These are phyloP conservation scores for Colletotrichum abscissum DNA, from an alignment of 2,329 filamentous ascomycete genomes.

Conservation along the genomic window DNA sequence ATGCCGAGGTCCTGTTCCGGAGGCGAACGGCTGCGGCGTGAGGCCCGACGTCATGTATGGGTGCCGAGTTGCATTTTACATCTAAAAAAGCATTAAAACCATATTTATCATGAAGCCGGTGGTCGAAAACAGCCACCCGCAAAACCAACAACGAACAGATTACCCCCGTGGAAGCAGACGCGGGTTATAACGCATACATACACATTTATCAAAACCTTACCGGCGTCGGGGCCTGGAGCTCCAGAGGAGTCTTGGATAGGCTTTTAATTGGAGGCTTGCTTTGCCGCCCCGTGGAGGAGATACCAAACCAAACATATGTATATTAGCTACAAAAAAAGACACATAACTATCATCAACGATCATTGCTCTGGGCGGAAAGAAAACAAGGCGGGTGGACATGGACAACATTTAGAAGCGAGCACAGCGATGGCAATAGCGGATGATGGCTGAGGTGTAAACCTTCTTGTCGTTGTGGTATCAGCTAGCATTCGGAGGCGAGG, in stretches of 20 bases:
- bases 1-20: slow-evolving; percentile 53
- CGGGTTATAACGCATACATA: neutral
- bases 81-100: neutral
- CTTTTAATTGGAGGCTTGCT: neutral
- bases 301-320: slow-evolving; percentile 22
- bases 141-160: neutral
- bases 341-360: neutral
- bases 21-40: slow-evolving; percentile 41
- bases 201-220: neutral
- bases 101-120: neutral
- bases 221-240: slow-evolving; percentile 28
- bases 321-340: neutral
- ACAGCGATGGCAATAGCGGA: neutral
- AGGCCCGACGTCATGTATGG: neutral
- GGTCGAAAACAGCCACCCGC: neutral
- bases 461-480: neutral
- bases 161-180: neutral
- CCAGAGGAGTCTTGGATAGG: slow-evolving; percentile 6
- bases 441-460: neutral
- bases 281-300: slow-evolving; percentile 17
- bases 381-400: neutral
- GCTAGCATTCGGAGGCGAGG: neutral
- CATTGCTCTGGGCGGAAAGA: neutral
- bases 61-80: neutral
- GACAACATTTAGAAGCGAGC: slow-evolving; percentile 4